Percentiles rank a stretch among this genome's conserved stretches.
Conservation (phyloP, 495 filamentous ascomycete species). For the Aspergillus coremiiformis region DNA sequence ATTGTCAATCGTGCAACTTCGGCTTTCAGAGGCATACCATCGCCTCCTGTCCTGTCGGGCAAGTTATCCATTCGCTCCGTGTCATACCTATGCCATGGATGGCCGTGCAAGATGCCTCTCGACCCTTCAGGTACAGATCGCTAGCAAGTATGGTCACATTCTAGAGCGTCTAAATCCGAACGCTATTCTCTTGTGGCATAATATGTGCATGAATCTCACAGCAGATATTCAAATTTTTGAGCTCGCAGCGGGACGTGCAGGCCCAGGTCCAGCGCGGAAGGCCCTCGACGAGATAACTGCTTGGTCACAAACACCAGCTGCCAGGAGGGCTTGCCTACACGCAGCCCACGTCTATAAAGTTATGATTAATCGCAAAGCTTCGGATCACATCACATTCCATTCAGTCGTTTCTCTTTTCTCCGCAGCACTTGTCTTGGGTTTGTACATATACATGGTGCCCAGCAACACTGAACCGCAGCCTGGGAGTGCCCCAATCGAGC, state of each 20-base stretch:
- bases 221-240: conserved; percentile 47
- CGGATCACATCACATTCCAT: conserved; percentile 44
- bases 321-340: conserved; percentile 42
- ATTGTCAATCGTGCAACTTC: conserved; percentile 36
- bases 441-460: conserved; percentile 46
- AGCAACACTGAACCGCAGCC: conserved; percentile 19
- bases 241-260: conserved; percentile 41
- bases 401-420: conserved; percentile 42
- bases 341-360: conserved; percentile 46
- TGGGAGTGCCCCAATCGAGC: conserved; percentile 34
- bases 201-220: conserved; percentile 46
- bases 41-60: conserved; percentile 38
- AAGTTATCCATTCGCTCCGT: conserved; percentile 37
- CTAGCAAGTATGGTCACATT: conserved; percentile 32
- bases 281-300: conserved; percentile 43
- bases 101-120: conserved; percentile 35
- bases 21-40: conserved; percentile 40
- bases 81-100: conserved; percentile 40
- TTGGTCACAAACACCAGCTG: conserved; percentile 46
- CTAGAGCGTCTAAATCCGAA: conserved; percentile 41
- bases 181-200: conserved; percentile 43
- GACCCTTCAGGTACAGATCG: conserved; percentile 34
- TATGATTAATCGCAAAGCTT: conserved; percentile 43
- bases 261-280: conserved; percentile 36
- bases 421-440: conserved; percentile 42